phyloP scores from a whole-genome alignment of 768 basidiomycete genomes.

The Pleurotus djamor region DNA sequence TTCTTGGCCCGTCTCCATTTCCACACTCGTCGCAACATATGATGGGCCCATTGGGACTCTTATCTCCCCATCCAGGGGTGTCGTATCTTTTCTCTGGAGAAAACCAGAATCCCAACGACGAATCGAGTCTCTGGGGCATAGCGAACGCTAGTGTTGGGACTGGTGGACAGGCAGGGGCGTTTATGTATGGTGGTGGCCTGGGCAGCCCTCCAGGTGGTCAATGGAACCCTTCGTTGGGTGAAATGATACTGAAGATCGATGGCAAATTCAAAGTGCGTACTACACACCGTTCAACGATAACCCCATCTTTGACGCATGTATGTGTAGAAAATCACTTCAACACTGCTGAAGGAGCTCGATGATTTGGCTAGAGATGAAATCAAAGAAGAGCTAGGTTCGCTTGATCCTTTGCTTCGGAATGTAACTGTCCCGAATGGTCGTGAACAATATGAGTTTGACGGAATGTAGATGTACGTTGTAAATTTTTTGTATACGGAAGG shows the following conservation, averaged over 20 bases:
- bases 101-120: conserved; percentile 15
- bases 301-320: background rate
- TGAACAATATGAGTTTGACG: conserved; percentile 30
- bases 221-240: conserved; percentile 65
- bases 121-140: conserved; percentile 71
- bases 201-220: conserved; percentile 42
- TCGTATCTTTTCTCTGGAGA: conserved; percentile 69
- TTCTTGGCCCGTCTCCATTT: conserved; percentile 82
- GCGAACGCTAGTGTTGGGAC: conserved; percentile 42
- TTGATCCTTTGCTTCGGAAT: conserved; percentile 76
- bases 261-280: conserved; percentile 66
- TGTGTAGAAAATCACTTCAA: conserved; percentile 80
- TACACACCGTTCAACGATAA: background rate
- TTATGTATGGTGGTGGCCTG: conserved; percentile 25
- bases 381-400: conserved; percentile 77
- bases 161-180: conserved; percentile 18
- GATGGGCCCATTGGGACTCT: conserved; percentile 74
- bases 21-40: conserved; percentile 62
- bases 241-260: conserved; percentile 80
- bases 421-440: conserved; percentile 31
- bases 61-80: conserved; percentile 80
- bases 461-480: conserved; percentile 15
- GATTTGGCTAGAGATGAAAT: conserved; percentile 77
- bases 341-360: conserved; percentile 82
- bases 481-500: background rate